A percentile compares a stretch with the other conserved stretches of the same genome.
Evolutionary conservation across 768 basidiomycete species (phyloP).

Genomic region (Rhodotorula babjevae): DNA sequence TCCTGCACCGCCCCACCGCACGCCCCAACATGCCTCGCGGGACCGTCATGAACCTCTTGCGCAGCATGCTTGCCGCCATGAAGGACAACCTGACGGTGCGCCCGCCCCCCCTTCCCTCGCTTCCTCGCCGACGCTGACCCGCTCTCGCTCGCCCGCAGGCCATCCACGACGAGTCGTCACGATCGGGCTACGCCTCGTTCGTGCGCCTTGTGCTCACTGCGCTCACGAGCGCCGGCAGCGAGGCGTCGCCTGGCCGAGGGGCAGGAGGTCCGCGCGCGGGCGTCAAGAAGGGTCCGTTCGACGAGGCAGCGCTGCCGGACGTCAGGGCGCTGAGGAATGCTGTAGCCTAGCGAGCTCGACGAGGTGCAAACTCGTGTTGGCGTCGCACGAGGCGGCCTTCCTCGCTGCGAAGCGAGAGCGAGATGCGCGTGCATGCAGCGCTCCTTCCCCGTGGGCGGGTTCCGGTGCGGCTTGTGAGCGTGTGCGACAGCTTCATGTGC

Average conservation of each 20-base stretch:
- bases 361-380: too few species aligned
- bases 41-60: conserved; percentile 14
- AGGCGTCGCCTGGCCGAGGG: too few species aligned
- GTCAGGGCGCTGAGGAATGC: background rate
- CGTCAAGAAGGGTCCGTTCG: conserved; percentile 8
- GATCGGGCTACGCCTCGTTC: conserved; percentile 7
- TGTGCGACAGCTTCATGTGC: too few species aligned
- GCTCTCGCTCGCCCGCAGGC: background rate
- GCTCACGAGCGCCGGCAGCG: background rate
- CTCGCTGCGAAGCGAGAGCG: too few species aligned
- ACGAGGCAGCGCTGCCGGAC: conserved; percentile 20
- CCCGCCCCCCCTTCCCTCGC: background rate
- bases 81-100: conserved; percentile 29
- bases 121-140: background rate
- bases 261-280: background rate
- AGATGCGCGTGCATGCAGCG: too few species aligned
- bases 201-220: background rate
- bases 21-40: background rate
- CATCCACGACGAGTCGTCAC: conserved; percentile 1
- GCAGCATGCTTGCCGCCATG: conserved; percentile 26
- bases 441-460: too few species aligned
- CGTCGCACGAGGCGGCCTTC: too few species aligned
- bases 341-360: background rate
- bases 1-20: background rate
- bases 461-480: too few species aligned